Evolutionary conservation across 2,329 filamentous ascomycete genomes (phyloP), one percentile per base, ranked within the genome.

Genomic region (Apiospora pterosperma): DNA sequence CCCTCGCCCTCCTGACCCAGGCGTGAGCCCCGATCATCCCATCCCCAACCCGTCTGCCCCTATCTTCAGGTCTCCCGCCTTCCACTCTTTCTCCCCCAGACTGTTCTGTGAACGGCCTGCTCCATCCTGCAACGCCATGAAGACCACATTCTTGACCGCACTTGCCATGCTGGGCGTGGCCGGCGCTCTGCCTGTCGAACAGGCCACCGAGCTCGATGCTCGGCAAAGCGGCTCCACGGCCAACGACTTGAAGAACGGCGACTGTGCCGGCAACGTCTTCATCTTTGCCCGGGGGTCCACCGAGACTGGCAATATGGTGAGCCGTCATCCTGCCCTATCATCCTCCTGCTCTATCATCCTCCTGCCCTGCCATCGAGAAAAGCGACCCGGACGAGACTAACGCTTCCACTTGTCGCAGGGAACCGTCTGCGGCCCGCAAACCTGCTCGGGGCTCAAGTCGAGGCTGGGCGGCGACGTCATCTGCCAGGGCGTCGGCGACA

Each of bases 271-370:
- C 8, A 70, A 73, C 3, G 73, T 71, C 3, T 75, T 78, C 31
- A 76, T 77, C 61, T 76, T 77, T 62, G 76, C 76, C 12, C 73
- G 76, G 16, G 76, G 72, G 0, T 76, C 76, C 0, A 75, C 75
- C 10, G 76, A 78, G 60, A 11, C 64, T 0, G 74, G 74, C 39
- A 77, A 77, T 59, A 73, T 76, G 71, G 76, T 77, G 62, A 61
- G 67, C 31, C 36, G 1, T 5, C 36, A 5, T 10, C 4, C 16
- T 25, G 0, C 21, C 12, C n/a, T n/a, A n/a, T n/a, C n/a, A n/a
- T 21, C 38, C 6, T 44, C 19, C n/a, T n/a, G n/a, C n/a, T n/a
- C n/a, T n/a, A n/a, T n/a, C n/a, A n/a, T n/a, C n/a, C n/a, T n/a
- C n/a, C n/a, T n/a, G n/a, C n/a, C n/a, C n/a, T n/a, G n/a, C n/a